Evolutionary conservation across 2,329 filamentous ascomycete species (phyloP), one percentile per base, ranked within the genome.

Genomic region (Phaeosphaeria sp.): DNA sequence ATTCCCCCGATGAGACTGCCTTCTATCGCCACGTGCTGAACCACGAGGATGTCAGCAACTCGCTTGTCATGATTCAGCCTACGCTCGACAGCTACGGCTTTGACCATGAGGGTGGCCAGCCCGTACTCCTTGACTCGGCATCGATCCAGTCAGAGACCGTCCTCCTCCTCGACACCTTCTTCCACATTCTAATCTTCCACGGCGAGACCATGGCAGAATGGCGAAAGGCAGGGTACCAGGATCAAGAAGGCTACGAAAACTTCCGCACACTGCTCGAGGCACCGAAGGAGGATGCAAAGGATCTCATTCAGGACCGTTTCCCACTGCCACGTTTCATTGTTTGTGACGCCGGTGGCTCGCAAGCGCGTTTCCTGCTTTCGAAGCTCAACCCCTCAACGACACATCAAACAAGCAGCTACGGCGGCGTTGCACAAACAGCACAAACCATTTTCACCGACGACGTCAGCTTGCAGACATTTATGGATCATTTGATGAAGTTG

Each of bases 371-470:
- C 86, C 80, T 99, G 56, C 84, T 99, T 46, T 96, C 93, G 42
- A 99, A 99, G 82, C 87, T 99, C 59, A 99, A 99, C 80, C 95
- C 95, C 0, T 96, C 92, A 1, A 99, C 95, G 3, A 99, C 95
- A 15, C 95, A 99, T 77, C 97, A 95, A 0, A 93, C 90, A 0
- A 92, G 92, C 52, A 90, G 91, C 13, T 98, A 97, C 73, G 95
- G 95, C 55, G 93, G 93, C 60, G 91, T 94, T 49, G 88, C 90
- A 27, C 91, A 94, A 72, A 93, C 90, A 47, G 93, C 94, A 9
- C 95, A 99, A 79, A 99, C 95, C 5, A 99, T 99, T 71, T 99
- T 99, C 81, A 99, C 95, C 0, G 95, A 99, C 73, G 95, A 99
- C 78, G 95, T 99, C 54, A 97, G 93, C 54, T 82, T 99, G 74